Percentiles rank a stretch among this genome's conserved stretches.
Conservation (phyloP, 1,284 basidiomycete species). For the Cronartium quercuum region DNA sequence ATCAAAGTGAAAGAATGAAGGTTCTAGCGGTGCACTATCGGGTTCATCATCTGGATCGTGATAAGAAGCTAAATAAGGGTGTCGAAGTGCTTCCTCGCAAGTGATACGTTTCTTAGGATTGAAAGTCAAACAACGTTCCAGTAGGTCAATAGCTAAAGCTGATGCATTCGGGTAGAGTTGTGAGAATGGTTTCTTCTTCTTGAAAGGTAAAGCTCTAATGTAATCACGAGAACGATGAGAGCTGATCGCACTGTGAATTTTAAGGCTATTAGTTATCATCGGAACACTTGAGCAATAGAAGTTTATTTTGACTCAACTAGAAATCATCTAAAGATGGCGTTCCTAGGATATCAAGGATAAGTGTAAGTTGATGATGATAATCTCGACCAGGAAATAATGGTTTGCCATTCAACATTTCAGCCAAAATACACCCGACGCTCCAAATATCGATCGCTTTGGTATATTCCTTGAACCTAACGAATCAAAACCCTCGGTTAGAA, state of each 20-base stretch:
- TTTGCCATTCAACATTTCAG: constrained; percentile 85
- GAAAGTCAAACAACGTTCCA: constrained; percentile 66
- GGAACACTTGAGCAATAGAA: no score
- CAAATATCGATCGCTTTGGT: constrained; percentile 57
- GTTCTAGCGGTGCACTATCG: constrained; percentile 67
- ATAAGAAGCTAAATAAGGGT: constrained; percentile 45
- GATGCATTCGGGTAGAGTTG: constrained; percentile 74
- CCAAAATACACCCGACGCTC: constrained; percentile 86
- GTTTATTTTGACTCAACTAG: constrained; percentile 45
- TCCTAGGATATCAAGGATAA: constrained; percentile 59
- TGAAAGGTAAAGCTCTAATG: constrained; percentile 83
- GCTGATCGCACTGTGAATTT: constrained; percentile 58
- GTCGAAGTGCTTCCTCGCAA: constrained; percentile 44
- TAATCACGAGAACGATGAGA: constrained; percentile 80
- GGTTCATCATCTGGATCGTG: constrained; percentile 46
- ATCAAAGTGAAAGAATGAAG: constrained; percentile 86
- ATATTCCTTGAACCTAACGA: constrained; percentile 47
- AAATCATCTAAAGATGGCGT: constrained; percentile 60
- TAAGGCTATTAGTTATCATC: no score
- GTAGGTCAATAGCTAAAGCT: constrained; percentile 77
- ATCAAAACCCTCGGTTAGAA: neutral
- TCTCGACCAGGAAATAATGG: constrained; percentile 84
- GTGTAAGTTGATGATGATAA: constrained; percentile 54
- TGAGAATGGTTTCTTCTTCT: constrained; percentile 72
- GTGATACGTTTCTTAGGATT: constrained; percentile 47